A percentile compares a stretch with the other conserved stretches of the same genome.
Conservation (phyloP, 2,329 filamentous ascomycete genomes). For the Cladophialophora psammophila region DNA sequence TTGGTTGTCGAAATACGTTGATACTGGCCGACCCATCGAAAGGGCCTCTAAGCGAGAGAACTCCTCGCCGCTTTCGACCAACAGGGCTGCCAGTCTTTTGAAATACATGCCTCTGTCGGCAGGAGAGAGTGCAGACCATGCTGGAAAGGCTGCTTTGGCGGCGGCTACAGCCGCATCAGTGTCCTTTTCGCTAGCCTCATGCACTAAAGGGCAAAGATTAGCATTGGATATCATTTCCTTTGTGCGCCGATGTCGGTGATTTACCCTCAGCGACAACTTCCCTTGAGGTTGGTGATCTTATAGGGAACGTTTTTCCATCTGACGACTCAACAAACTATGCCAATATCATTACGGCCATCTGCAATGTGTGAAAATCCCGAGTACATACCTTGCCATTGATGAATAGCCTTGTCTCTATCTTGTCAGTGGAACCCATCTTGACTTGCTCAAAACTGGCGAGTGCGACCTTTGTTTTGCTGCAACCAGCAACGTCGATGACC, state of each 20-base stretch:
- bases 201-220: constrained; percentile 38
- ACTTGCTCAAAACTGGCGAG: background rate
- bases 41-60: constrained; percentile 48
- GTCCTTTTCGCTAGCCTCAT: constrained; percentile 46
- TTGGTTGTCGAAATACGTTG: constrained; percentile 29
- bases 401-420: constrained; percentile 46
- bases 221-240: background rate
- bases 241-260: background rate
- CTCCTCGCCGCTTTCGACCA: constrained; percentile 43
- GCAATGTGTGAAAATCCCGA: background rate
- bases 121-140: constrained; percentile 49
- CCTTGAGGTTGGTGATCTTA: constrained; percentile 44
- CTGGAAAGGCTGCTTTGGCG: constrained; percentile 49
- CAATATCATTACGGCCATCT: background rate
- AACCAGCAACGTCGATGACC: background rate
- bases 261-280: constrained; percentile 44
- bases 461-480: background rate
- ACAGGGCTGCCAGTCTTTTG: constrained; percentile 45
- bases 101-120: constrained; percentile 44
- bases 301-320: constrained; percentile 43
- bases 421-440: constrained; percentile 33
- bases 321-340: constrained; percentile 43
- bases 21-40: constrained; percentile 46
- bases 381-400: constrained; percentile 45
- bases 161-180: constrained; percentile 48